phyloP scores from a whole-genome alignment of 345 rosid species.

The Raphanus sativus region DNA sequence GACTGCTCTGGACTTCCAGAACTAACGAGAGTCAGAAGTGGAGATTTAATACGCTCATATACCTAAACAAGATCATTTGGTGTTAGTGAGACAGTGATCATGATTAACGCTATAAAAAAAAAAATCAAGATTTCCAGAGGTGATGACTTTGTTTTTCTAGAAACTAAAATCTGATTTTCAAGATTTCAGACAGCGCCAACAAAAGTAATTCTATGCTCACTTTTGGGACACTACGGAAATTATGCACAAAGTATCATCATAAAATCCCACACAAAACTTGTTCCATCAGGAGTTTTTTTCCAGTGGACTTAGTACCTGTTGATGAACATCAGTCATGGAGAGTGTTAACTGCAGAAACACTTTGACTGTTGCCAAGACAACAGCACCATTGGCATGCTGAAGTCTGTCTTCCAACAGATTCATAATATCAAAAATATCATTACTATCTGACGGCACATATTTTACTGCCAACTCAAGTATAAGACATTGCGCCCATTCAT shows the following conservation, averaged over 20 bases:
- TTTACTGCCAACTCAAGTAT: conserved; percentile 89
- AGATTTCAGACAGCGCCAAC: conserved; percentile 9
- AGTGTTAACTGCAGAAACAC: conserved; percentile 84
- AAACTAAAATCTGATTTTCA: conserved; percentile 8
- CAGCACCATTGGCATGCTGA: conserved; percentile 99
- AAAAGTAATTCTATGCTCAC: background rate
- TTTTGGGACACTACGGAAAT: background rate
- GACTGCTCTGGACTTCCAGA: conserved; percentile 99
- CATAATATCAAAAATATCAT: conserved; percentile 96
- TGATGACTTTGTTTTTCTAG: background rate
- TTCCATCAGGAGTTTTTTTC: background rate
- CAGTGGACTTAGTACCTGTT: conserved; percentile 59
- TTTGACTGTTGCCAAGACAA: conserved; percentile 87
- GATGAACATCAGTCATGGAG: conserved; percentile 96
- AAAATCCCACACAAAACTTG: conserved; percentile 3
- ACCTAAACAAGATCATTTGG: conserved; percentile 54
- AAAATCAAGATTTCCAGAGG: background rate
- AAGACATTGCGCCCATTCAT: conserved; percentile 98
- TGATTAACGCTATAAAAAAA: background rate
- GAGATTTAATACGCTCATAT: conserved; percentile 98
- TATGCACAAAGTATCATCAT: background rate
- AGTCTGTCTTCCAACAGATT: conserved; percentile 99
- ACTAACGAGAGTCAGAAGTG: conserved; percentile 90
- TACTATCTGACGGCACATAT: conserved; percentile 80
- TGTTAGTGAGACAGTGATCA: conserved; percentile 26